These are phyloP conservation scores for Clathrus columnatus DNA, from an alignment of 768 basidiomycete genomes.

Conservation along the genomic window DNA sequence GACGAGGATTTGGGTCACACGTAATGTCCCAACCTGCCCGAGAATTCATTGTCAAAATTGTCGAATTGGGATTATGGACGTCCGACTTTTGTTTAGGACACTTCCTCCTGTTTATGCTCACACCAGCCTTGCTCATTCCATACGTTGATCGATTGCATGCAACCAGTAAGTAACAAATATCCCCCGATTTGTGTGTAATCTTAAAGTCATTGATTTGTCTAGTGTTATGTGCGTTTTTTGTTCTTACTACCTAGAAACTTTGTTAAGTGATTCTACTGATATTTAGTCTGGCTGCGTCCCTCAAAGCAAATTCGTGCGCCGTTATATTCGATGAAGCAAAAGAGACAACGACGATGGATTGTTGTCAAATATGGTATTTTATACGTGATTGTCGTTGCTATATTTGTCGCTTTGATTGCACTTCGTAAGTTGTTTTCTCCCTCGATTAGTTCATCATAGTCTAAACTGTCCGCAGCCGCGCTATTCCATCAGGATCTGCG, in stretches of 20 bases:
- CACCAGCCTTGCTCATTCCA: slow-evolving; percentile 77
- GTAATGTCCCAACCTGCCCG: slow-evolving; percentile 93
- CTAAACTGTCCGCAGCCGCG: slow-evolving; percentile 41
- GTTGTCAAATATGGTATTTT: slow-evolving; percentile 80
- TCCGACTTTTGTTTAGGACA: slow-evolving; percentile 89
- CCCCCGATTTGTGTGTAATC: slow-evolving; percentile 60
- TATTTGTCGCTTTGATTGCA: slow-evolving; percentile 73
- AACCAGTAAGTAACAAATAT: slow-evolving; percentile 35
- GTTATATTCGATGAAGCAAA: slow-evolving; percentile 90
- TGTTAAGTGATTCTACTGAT: slow-evolving; percentile 7
- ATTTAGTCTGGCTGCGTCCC: slow-evolving; percentile 85
- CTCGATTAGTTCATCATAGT: neutral
- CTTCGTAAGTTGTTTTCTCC: slow-evolving; percentile 50
- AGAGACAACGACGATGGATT: slow-evolving; percentile 87
- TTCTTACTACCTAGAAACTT: neutral
- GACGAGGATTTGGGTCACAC: slow-evolving; percentile 82
- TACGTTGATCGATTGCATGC: slow-evolving; percentile 86
- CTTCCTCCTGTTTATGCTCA: slow-evolving; percentile 79
- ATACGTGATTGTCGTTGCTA: slow-evolving; percentile 66
- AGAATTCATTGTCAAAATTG: slow-evolving; percentile 96
- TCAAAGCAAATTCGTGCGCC: slow-evolving; percentile 91
- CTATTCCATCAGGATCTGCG: slow-evolving; percentile 76
- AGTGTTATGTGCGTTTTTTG: slow-evolving; percentile 1
- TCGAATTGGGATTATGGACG: slow-evolving; percentile 95
- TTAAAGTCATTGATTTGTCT: slow-evolving; percentile 1